Evolutionary conservation across 2,329 filamentous ascomycete species (phyloP).

Genomic region (Paracoccidioides brasiliensis): DNA sequence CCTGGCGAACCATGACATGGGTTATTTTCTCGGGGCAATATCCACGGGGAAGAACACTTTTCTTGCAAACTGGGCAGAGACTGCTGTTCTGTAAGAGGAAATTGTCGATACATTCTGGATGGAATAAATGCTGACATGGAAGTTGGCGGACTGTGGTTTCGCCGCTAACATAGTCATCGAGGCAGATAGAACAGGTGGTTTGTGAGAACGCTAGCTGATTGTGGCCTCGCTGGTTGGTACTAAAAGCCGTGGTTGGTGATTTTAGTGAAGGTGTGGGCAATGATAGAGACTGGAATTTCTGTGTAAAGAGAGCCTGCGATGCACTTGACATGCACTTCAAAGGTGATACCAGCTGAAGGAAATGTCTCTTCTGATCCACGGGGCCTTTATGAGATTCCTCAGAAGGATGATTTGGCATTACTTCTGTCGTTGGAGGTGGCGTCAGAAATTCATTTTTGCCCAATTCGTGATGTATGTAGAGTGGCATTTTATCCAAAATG

Average conservation of each 20-base stretch:
- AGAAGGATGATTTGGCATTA: not conserved
- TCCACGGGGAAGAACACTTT: conserved; percentile 59
- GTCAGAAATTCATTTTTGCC: conserved; percentile 1
- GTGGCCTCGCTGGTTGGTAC: not conserved
- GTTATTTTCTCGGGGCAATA: conserved; percentile 56
- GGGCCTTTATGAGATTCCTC: not conserved
- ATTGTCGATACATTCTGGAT: conserved; percentile 79
- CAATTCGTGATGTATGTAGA: conserved; percentile 55
- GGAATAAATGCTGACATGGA: conserved; percentile 84
- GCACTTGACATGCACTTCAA: not conserved
- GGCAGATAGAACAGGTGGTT: conserved; percentile 77
- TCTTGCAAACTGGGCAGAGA: conserved; percentile 83
- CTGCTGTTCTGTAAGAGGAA: conserved; percentile 69
- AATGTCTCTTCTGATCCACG: not conserved
- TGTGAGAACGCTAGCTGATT: conserved; percentile 44
- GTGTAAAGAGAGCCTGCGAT: not conserved
- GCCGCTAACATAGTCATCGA: conserved; percentile 62
- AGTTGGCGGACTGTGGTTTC: conserved; percentile 68
- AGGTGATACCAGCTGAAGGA: not conserved
- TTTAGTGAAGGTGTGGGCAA: not conserved
- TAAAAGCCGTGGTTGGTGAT: not conserved
- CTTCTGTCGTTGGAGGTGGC: not conserved
- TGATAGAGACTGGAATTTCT: not conserved
- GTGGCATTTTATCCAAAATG: conserved; percentile 59
- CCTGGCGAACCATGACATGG: conserved; percentile 73